These are phyloP conservation scores for Metschnikowia santaceciliae DNA, from an alignment of 805 yeast genomes.

Conservation along the genomic window DNA sequence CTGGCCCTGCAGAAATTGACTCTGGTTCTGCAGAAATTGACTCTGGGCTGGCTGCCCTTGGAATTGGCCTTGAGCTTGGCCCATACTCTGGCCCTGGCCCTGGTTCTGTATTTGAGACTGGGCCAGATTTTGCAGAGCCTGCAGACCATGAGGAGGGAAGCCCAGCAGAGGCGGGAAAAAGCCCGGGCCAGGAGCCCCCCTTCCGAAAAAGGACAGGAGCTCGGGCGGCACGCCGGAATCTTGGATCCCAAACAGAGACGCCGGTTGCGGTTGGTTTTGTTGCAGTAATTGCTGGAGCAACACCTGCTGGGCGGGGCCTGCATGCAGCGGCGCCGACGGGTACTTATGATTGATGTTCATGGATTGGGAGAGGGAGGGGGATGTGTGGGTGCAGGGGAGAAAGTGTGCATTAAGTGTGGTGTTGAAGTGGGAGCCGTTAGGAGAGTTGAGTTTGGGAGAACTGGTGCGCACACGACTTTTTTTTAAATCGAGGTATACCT, in stretches of 20 bases:
- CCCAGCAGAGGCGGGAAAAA: constrained; percentile 22
- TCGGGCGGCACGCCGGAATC: constrained; percentile 16
- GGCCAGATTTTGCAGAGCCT: constrained; percentile 17
- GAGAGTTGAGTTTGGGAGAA: constrained; percentile 2
- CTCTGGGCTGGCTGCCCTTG: too few relatives aligned
- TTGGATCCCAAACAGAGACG: constrained; percentile 2
- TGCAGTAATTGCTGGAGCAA: constrained; percentile 42
- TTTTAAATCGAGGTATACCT: too few relatives aligned
- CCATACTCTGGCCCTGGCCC: too few relatives aligned
- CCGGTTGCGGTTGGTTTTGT: constrained; percentile 31
- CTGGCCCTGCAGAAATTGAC: background rate
- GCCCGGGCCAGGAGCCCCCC: constrained; percentile 19
- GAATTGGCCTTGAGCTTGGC: too few relatives aligned
- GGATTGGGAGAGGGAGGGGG: background rate
- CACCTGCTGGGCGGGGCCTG: constrained; percentile 41
- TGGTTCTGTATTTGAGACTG: background rate
- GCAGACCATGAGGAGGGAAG: constrained; percentile 22
- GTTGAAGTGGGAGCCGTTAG: background rate
- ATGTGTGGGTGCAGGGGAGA: constrained; percentile 1
- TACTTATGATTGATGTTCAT: constrained; percentile 23
- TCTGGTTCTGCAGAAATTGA: too few relatives aligned
- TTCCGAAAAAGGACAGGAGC: constrained; percentile 23
- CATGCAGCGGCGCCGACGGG: constrained; percentile 26
- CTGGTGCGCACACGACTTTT: background rate
- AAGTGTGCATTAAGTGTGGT: constrained; percentile 4